A percentile compares a stretch with the other conserved stretches of the same genome.
Conservation (phyloP, 768 basidiomycete genomes). For the Gymnopilus junonius region DNA sequence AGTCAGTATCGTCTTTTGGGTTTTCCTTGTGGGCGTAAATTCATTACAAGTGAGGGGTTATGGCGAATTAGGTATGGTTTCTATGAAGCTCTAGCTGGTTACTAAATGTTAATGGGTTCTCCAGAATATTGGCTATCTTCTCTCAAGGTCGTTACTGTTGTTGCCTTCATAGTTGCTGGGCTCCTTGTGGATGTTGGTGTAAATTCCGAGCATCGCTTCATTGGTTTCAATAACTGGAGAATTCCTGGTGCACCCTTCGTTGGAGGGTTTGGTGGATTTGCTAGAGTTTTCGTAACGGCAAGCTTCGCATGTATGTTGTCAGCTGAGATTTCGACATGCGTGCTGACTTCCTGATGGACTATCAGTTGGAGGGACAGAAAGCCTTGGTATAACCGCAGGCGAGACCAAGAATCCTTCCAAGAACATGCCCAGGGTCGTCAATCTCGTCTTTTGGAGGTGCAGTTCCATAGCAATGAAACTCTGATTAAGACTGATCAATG, state of each 20-base stretch:
- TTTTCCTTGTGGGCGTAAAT: slow-evolving; percentile 75
- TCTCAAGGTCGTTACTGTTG: slow-evolving; percentile 78
- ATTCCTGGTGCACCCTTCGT: slow-evolving; percentile 85
- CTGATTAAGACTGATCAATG: not conserved
- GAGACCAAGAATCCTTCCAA: slow-evolving; percentile 88
- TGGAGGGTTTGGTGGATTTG: slow-evolving; percentile 84
- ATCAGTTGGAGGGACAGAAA: slow-evolving; percentile 84
- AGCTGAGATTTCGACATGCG: not conserved
- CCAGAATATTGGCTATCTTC: slow-evolving; percentile 87
- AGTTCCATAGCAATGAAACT: slow-evolving; percentile 14
- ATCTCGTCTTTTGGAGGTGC: slow-evolving; percentile 89
- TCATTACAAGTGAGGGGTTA: slow-evolving; percentile 76
- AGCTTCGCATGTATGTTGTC: slow-evolving; percentile 76
- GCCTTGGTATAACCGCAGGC: slow-evolving; percentile 90
- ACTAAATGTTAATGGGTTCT: not conserved
- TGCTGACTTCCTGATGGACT: slow-evolving; percentile 4
- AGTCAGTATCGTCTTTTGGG: slow-evolving; percentile 76
- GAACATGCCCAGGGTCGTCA: slow-evolving; percentile 88
- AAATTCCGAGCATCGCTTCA: slow-evolving; percentile 68
- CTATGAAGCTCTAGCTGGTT: not conserved
- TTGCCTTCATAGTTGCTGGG: slow-evolving; percentile 80
- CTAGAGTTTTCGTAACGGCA: slow-evolving; percentile 81
- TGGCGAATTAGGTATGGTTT: slow-evolving; percentile 75
- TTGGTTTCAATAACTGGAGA: slow-evolving; percentile 74
- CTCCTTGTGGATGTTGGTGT: slow-evolving; percentile 81